phyloP scores from a whole-genome alignment of 768 basidiomycete genomes.

The Suillus bovinus region DNA sequence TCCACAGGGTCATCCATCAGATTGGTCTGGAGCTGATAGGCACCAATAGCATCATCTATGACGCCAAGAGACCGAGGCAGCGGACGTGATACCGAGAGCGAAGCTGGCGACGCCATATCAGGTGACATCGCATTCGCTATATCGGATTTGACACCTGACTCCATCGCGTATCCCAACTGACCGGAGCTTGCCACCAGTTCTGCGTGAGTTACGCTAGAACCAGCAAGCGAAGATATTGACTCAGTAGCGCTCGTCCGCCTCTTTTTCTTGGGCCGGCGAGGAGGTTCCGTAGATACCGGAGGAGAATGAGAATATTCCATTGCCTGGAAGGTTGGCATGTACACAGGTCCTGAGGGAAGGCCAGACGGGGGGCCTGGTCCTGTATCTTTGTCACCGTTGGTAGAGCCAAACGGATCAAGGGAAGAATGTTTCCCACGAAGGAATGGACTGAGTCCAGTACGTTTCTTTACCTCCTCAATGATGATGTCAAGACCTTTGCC shows the following conservation, averaged over 20 bases:
- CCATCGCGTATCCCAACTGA: slow-evolving; percentile 14
- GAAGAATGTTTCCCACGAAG: slow-evolving; percentile 52
- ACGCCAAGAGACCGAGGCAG: slow-evolving; percentile 21
- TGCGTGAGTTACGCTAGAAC: slow-evolving; percentile 19
- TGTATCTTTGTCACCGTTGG: slow-evolving; percentile 35
- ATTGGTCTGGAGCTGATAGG: slow-evolving; percentile 23
- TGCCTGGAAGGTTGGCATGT: slow-evolving; percentile 42
- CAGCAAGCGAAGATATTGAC: slow-evolving; percentile 36
- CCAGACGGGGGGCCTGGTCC: slow-evolving; percentile 29
- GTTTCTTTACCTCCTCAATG: slow-evolving; percentile 50
- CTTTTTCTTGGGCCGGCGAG: slow-evolving; percentile 35
- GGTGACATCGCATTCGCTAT: slow-evolving; percentile 33
- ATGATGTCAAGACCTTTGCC: slow-evolving; percentile 52
- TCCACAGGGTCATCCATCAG: slow-evolving; percentile 1
- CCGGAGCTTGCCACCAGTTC: background rate
- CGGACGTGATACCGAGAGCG: slow-evolving; percentile 30
- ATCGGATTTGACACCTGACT: slow-evolving; percentile 35
- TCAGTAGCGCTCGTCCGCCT: slow-evolving; percentile 37
- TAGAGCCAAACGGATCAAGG: slow-evolving; percentile 49
- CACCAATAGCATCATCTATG: slow-evolving; percentile 24
- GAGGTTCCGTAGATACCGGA: slow-evolving; percentile 33
- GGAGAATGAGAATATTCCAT: slow-evolving; percentile 39
- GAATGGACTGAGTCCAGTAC: slow-evolving; percentile 47
- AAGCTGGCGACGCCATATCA: slow-evolving; percentile 33
- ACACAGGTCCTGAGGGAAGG: slow-evolving; percentile 31